phyloP scores from a whole-genome alignment of 768 basidiomycete species.

The Russula griseocarnosa region DNA sequence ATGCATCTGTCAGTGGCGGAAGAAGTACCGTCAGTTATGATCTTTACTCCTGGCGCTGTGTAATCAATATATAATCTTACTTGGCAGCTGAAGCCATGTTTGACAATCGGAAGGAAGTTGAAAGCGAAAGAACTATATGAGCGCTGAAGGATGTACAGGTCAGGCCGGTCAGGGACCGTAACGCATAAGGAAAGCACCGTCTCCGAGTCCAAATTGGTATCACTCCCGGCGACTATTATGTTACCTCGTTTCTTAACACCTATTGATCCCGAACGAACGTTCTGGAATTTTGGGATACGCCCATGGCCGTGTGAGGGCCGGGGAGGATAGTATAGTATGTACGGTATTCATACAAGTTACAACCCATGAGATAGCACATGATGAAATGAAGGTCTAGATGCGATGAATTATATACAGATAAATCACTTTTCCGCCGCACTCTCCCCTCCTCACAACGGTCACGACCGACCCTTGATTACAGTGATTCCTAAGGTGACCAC shows the following conservation, averaged over 20 bases:
- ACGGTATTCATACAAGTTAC: neutral
- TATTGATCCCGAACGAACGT: neutral
- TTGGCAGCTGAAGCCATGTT: slow-evolving; percentile 3
- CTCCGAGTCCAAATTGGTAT: no score
- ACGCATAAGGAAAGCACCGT: no score
- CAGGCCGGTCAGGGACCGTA: neutral
- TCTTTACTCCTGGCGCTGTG: neutral
- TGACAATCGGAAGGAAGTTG: neutral
- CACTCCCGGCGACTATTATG: no score
- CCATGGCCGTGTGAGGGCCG: neutral
- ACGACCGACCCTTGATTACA: no score
- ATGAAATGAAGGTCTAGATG: no score
- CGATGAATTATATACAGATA: neutral
- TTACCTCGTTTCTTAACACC: no score
- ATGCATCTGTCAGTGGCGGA: slow-evolving; percentile 55
- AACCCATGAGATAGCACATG: neutral
- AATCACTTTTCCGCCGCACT: neutral
- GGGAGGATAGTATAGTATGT: neutral
- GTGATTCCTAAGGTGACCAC: no score
- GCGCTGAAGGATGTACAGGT: neutral
- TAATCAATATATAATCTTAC: slow-evolving; percentile 1
- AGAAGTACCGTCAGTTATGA: neutral
- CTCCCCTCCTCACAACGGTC: no score
- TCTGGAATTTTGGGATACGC: no score
- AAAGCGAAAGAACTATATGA: neutral